phyloP scores from a whole-genome alignment of 768 basidiomycete genomes.

The Amanita thiersii region DNA sequence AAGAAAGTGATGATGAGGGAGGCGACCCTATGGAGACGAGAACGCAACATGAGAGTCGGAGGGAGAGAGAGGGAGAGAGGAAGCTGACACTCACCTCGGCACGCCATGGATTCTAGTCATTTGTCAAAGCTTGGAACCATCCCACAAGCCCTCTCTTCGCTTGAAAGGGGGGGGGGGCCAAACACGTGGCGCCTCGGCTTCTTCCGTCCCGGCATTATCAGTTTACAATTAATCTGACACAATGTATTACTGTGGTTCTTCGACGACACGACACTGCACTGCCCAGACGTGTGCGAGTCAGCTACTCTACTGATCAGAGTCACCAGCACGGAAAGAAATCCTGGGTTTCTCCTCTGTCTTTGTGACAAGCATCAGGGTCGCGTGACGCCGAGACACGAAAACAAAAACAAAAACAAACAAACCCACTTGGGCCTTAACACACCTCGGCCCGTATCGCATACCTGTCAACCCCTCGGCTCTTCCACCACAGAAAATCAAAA shows the following conservation, averaged over 20 bases:
- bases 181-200: background rate
- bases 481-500: background rate
- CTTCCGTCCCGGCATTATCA: background rate
- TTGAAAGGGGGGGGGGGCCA: constrained; percentile 5
- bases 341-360: too few species aligned
- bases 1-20: constrained; percentile 19
- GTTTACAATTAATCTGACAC: too few species aligned
- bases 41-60: background rate
- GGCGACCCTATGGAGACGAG: constrained; percentile 15
- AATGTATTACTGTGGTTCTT: too few species aligned
- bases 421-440: too few species aligned
- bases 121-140: background rate
- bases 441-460: background rate
- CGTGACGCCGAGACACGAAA: too few species aligned
- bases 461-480: background rate
- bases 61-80: constrained; percentile 2
- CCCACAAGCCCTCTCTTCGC: constrained; percentile 1
- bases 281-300: too few species aligned
- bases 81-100: constrained; percentile 1
- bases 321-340: too few species aligned
- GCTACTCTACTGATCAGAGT: too few species aligned
- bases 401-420: too few species aligned
- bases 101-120: constrained; percentile 1
- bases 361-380: too few species aligned
- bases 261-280: too few species aligned